Conservation (phyloP, 2,329 filamentous ascomycete genomes). For the Pestalotiopsis fici region DNA sequence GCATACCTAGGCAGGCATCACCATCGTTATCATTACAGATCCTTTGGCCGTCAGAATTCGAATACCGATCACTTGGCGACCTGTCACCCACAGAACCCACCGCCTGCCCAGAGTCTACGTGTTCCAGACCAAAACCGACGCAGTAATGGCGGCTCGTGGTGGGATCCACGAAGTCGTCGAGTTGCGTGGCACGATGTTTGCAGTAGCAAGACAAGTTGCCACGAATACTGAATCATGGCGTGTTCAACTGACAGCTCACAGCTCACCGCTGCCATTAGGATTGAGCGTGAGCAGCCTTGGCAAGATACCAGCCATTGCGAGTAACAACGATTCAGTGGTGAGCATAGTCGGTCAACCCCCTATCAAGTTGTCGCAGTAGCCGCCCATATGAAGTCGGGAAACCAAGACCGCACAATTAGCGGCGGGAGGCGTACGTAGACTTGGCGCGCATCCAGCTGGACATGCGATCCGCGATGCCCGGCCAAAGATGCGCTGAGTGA, state of each 20-base stretch:
- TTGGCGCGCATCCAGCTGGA: background rate
- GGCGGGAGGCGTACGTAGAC: too few species aligned
- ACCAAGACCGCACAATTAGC: background rate
- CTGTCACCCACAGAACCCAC: background rate
- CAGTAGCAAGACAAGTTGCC: background rate
- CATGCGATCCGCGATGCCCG: background rate
- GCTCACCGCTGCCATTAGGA: background rate
- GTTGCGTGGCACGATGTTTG: background rate
- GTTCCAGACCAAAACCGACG: background rate
- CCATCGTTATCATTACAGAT: background rate
- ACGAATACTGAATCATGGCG: background rate
- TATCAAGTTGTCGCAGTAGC: background rate
- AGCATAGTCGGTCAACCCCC: background rate
- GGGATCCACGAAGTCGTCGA: background rate
- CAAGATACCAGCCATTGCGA: background rate
- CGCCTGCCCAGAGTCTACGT: background rate
- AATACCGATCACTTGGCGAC: background rate
- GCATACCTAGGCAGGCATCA: background rate
- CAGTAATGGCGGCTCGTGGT: background rate
- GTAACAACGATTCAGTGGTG: background rate
- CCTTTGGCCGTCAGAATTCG: background rate
- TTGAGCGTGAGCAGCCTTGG: background rate
- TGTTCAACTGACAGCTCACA: background rate
- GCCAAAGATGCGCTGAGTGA: background rate
- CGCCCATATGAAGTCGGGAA: background rate